These are phyloP conservation scores for Boletus vinaceobasis DNA, from an alignment of 768 basidiomycete species.

Conservation along the genomic window DNA sequence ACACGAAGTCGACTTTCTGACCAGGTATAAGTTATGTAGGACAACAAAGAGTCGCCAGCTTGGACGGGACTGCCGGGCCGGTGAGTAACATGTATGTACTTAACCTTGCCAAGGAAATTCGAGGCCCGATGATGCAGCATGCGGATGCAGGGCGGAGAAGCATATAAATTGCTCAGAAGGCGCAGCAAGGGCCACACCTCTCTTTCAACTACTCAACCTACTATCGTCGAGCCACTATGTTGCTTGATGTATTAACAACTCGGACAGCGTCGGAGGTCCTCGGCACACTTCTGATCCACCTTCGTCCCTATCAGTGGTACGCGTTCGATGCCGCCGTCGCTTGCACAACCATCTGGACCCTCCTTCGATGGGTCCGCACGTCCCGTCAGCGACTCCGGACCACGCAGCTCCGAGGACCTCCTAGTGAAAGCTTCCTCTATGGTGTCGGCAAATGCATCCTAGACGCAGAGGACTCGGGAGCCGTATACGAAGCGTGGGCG, in stretches of 20 bases:
- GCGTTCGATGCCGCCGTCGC: neutral
- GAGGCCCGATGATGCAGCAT: too few species aligned
- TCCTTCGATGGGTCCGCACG: too few species aligned
- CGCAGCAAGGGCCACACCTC: neutral
- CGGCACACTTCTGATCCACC: neutral
- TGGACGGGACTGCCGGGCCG: too few species aligned
- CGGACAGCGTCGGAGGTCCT: neutral
- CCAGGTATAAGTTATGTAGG: too few species aligned
- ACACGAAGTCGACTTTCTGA: too few species aligned
- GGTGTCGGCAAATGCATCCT: conserved; percentile 10
- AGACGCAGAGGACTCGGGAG: neutral
- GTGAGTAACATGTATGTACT: too few species aligned
- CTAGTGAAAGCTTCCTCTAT: conserved; percentile 4
- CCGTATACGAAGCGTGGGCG: conserved; percentile 22
- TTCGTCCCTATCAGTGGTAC: neutral
- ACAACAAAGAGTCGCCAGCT: too few species aligned
- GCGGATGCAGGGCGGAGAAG: too few species aligned
- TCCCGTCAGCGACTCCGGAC: too few species aligned
- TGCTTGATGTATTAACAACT: neutral
- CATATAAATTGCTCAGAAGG: neutral
- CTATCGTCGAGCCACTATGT: neutral
- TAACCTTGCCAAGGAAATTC: too few species aligned
- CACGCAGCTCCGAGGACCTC: too few species aligned
- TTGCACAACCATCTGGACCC: too few species aligned
- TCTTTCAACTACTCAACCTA: neutral